Evolutionary conservation across 2,329 filamentous ascomycete genomes (phyloP), one percentile per base, ranked within the genome.

Genomic region (Ambrosiella xylebori): DNA sequence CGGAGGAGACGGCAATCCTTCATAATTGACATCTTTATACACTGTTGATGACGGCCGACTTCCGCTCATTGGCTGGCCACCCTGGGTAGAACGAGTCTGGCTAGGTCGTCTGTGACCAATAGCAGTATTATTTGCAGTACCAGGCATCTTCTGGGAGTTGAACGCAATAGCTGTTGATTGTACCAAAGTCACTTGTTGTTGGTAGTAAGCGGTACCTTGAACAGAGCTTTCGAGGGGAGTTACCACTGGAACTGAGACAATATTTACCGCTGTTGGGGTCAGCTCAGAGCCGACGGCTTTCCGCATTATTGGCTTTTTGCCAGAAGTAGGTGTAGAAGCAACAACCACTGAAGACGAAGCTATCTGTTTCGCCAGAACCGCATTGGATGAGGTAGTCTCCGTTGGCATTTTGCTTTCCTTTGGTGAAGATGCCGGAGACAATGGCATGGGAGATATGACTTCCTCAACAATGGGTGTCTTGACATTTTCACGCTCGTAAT

Each of bases 341-440:
- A 61, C 36, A 7, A 44, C 49, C 51, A 36, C 17, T 7, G 51
- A 49, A 49, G 36, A 5, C 54, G 49, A 7, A 19, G 47, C 19
- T 3, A 35, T 51, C 8, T 15, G 12, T 35, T n/a, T 15, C 13
- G 47, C 27, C 8, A 47, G 38, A 13, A 58, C 49, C 12, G 58
- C 52, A 8, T 45, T 45, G 39, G 55, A 45, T 2, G 64, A 60
- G 3, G 62, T 17, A 27, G 35, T 38, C 27, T 45, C 40, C 4
- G 55, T 1, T 61, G 64, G 58, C 17, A 63, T 59, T 9, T 62
- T 57, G 12, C 56, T 58, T 12, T 58, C 44, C 49, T 64, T 63
- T 44, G 72, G 69, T 2, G 74, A 75, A 2, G 73, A 69, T 9
- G 71, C 71, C 6, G 74, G 74, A 7, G 74, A 76, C 1, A 71